Conservation (phyloP, 2,329 filamentous ascomycete species). For the Chalaropsis thielavioides region DNA sequence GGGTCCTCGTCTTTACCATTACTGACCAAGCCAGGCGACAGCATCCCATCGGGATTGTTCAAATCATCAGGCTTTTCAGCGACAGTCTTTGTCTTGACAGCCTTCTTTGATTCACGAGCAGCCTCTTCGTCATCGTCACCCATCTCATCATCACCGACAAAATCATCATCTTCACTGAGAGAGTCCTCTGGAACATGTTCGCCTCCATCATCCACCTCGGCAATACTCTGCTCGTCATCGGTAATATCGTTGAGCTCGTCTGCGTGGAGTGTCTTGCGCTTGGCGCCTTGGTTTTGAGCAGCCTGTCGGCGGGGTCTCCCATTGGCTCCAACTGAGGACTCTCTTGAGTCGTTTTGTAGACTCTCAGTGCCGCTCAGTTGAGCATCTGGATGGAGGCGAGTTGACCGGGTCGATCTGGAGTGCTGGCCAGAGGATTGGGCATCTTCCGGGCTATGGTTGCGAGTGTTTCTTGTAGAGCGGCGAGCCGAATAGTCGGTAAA, state of each 20-base stretch:
- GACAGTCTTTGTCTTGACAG: slow-evolving; percentile 44
- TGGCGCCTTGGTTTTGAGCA: slow-evolving; percentile 35
- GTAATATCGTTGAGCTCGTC: slow-evolving; percentile 18
- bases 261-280: slow-evolving; percentile 24
- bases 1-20: slow-evolving; percentile 2
- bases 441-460: slow-evolving; percentile 33
- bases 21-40: slow-evolving; percentile 13
- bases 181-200: slow-evolving; percentile 48
- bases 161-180: slow-evolving; percentile 41
- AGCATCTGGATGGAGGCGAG: slow-evolving; percentile 48
- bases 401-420: slow-evolving; percentile 33
- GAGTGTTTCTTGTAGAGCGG: slow-evolving; percentile 61
- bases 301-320: slow-evolving; percentile 39
- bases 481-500: slow-evolving; percentile 49
- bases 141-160: slow-evolving; percentile 41
- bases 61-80: slow-evolving; percentile 25
- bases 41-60: slow-evolving; percentile 8
- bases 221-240: slow-evolving; percentile 49
- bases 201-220: slow-evolving; percentile 58
- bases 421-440: background rate
- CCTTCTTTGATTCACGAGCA: slow-evolving; percentile 21
- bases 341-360: slow-evolving; percentile 20
- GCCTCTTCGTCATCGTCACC: slow-evolving; percentile 39
- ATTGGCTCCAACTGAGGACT: slow-evolving; percentile 27
- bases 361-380: slow-evolving; percentile 33